Evolutionary conservation across 768 basidiomycete genomes (phyloP), one percentile per base, ranked within the genome.

Genomic region (Mycena vitilis): DNA sequence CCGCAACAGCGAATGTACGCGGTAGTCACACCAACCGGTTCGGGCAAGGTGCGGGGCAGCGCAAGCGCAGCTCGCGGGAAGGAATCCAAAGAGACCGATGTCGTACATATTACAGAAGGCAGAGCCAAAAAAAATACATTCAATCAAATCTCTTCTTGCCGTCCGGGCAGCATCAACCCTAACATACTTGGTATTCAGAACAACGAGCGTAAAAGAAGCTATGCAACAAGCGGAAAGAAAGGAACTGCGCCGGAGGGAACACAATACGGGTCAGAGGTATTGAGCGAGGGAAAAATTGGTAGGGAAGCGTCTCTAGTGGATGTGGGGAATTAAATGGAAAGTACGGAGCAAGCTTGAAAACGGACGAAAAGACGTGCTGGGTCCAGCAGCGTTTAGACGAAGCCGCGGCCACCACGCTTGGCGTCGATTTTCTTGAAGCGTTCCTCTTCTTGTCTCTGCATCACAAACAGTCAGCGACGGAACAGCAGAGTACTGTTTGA

Each of bases 341-440:
- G 40, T 63, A 55, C 34, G 34, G 22, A 9, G 22, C 54, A 34
- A 38, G 22, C 54, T 40, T 56, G 37, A 9, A 56, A n/a, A 18
- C 30, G 49, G 16, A 34, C 52, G 15, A 40, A 18, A n/a, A 18
- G 37, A 45, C 44, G 54, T 23, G 38, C 40, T 34, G 11, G 12
- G 11, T 40, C 54, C 34, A 8, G 16, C 0, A 45, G 16, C 30
- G 34, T 67, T 87, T 81, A 96, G 69, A 96, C 95, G 74, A 97
- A 97, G 69, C 94, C 93, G 69, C 85, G 82, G 57, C 94, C 94
- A 70, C 94, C 95, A 71, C 93, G 91, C 81, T 96, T 97, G 63
- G 88, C 88, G 72, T 96, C 95, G 70, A 97, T 96, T 81, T 86
- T 92, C 84, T 88, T 90, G 86, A 97, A 96, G 42, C 95, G 90